A percentile compares a stretch with the other conserved stretches of the same genome.
Conservation (phyloP, 225 moss, liverwort and hornwort species). For the Straminergon stramineum region DNA sequence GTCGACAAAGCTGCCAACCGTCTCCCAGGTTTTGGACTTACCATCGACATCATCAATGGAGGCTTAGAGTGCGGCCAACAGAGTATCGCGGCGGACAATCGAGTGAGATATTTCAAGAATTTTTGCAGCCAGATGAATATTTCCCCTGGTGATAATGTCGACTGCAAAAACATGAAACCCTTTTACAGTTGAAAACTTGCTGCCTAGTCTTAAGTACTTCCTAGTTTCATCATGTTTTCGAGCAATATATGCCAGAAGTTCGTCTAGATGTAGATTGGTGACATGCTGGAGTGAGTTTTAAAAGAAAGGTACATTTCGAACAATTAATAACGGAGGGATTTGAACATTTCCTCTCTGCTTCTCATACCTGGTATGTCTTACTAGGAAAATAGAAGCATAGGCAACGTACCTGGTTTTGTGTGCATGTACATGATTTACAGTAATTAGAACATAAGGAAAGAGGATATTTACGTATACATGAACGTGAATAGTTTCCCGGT, state of each 20-base stretch:
- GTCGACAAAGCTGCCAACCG: conserved; percentile 31
- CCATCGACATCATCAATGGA: conserved; percentile 56
- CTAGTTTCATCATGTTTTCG: not conserved
- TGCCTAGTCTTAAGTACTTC: not conserved
- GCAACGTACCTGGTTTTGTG: not conserved
- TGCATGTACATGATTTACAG: too few relatives aligned
- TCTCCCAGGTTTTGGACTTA: conserved; percentile 38
- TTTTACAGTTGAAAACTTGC: not conserved
- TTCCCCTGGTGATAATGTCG: conserved; percentile 36
- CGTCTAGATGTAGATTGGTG: not conserved
- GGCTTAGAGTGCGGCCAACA: conserved; percentile 24
- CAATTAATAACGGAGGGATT: not conserved
- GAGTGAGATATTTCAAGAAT: conserved; percentile 14
- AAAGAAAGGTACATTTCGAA: not conserved
- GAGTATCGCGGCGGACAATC: conserved; percentile 1
- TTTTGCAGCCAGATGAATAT: conserved; percentile 21
- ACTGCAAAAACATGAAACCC: conserved; percentile 32
- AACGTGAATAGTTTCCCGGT: not conserved
- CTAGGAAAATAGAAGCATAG: not conserved
- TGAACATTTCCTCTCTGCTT: not conserved
- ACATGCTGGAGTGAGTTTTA: not conserved
- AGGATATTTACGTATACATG: not conserved
- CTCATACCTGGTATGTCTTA: not conserved
- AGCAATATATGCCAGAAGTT: not conserved
- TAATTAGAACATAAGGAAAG: not conserved